Evolutionary conservation across 192 early-diverging fungal species (phyloP).

Genomic region (Coemansia erecta): DNA sequence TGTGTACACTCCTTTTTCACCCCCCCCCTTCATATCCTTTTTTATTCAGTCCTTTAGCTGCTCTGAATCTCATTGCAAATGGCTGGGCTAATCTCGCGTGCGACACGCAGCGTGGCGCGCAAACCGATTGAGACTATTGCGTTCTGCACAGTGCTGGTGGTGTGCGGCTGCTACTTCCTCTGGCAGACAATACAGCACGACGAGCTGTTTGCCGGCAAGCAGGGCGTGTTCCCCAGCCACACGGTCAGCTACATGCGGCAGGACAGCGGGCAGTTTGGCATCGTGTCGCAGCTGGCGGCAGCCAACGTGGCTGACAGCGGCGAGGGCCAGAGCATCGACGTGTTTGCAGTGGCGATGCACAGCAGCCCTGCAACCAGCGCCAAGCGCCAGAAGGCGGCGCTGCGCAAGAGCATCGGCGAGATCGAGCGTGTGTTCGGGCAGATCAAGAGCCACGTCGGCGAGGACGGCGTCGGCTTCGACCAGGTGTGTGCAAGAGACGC

Average conservation of each 20-base stretch:
- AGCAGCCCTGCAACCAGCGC: background rate
- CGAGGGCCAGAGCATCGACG: slow-evolving; percentile 17
- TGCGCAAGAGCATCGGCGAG: slow-evolving; percentile 29
- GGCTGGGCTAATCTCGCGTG: slow-evolving; percentile 39
- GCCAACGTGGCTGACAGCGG: background rate
- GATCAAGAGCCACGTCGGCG: slow-evolving; percentile 7
- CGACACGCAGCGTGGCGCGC: slow-evolving; percentile 57
- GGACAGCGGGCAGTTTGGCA: slow-evolving; percentile 19
- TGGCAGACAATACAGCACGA: slow-evolving; percentile 69
- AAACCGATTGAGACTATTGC: slow-evolving; percentile 82
- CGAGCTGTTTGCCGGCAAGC: slow-evolving; percentile 57
- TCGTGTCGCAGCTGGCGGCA: slow-evolving; percentile 4
- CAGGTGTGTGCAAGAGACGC: slow-evolving; percentile 48
- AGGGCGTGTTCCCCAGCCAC: slow-evolving; percentile 20
- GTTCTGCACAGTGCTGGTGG: slow-evolving; percentile 65
- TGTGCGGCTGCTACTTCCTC: slow-evolving; percentile 74
- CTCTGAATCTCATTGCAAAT: slow-evolving; percentile 9
- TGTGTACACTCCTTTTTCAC: too few species aligned
- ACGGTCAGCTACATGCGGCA: slow-evolving; percentile 23
- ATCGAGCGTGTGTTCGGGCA: slow-evolving; percentile 25
- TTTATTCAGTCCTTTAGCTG: slow-evolving; percentile 2
- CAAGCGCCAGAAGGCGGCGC: slow-evolving; percentile 25
- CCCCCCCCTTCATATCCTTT: background rate
- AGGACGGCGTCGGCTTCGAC: slow-evolving; percentile 17
- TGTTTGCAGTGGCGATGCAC: slow-evolving; percentile 36